A percentile compares a stretch with the other conserved stretches of the same genome.
phyloP scores from a whole-genome alignment of 768 basidiomycete genomes.

The Filobasidium wieringae region DNA sequence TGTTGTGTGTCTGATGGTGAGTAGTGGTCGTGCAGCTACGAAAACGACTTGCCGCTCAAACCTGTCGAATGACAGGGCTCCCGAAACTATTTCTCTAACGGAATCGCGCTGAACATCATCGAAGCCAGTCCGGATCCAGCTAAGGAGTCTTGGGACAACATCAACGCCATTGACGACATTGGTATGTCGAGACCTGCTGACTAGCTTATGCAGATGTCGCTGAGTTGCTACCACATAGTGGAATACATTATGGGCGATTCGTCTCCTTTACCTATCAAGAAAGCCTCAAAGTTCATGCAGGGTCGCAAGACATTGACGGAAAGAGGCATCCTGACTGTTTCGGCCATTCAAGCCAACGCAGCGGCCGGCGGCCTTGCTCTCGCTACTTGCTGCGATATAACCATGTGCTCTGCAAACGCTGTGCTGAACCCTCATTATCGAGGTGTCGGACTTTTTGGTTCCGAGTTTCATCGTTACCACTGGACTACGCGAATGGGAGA shows the following conservation, averaged over 20 bases:
- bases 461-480: slow-evolving; percentile 28
- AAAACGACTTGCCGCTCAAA: background rate
- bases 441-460: slow-evolving; percentile 30
- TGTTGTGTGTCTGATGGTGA: slow-evolving; percentile 25
- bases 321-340: slow-evolving; percentile 26
- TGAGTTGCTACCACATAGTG: slow-evolving; percentile 2
- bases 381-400: slow-evolving; percentile 28
- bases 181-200: too few relatives aligned
- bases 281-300: slow-evolving; percentile 17
- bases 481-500: background rate
- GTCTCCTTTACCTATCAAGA: background rate
- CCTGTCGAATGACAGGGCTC: slow-evolving; percentile 15
- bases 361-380: slow-evolving; percentile 33
- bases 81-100: slow-evolving; percentile 29
- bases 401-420: slow-evolving; percentile 17
- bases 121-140: slow-evolving; percentile 22
- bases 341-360: slow-evolving; percentile 30
- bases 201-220: background rate
- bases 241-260: slow-evolving; percentile 29
- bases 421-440: slow-evolving; percentile 32
- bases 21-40: background rate
- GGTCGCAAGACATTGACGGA: slow-evolving; percentile 11
- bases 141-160: slow-evolving; percentile 29
- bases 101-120: slow-evolving; percentile 32
- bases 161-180: slow-evolving; percentile 36